A percentile compares a stretch with the other conserved stretches of the same genome.
These are phyloP conservation scores for Leishmania braziliensis DNA, from an alignment of 208 protist genomes.

Conservation along the genomic window DNA sequence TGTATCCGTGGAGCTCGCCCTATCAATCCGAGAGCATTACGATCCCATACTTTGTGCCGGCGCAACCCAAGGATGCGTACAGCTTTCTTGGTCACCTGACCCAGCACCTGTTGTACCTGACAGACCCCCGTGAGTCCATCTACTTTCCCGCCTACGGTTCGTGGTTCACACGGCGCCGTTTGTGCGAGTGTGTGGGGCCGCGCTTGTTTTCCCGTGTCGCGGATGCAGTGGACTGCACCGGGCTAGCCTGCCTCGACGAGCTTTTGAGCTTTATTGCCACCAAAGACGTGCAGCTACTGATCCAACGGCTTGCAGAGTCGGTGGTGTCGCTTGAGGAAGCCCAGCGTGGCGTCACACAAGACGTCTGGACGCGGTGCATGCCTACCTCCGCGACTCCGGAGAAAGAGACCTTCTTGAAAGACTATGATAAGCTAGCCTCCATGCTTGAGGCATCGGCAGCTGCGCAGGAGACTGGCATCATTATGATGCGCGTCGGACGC, in stretches of 20 bases:
- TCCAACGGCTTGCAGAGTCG: slow-evolving; percentile 39
- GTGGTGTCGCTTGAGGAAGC: slow-evolving; percentile 11
- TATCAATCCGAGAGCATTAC: slow-evolving; percentile 94
- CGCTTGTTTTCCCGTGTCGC: slow-evolving; percentile 87
- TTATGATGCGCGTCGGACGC: slow-evolving; percentile 64
- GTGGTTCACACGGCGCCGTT: slow-evolving; percentile 79
- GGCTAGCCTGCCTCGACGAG: slow-evolving; percentile 82
- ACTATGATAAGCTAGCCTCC: slow-evolving; percentile 44
- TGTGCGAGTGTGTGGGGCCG: slow-evolving; percentile 81
- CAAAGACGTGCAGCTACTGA: slow-evolving; percentile 82
- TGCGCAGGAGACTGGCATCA: slow-evolving; percentile 23
- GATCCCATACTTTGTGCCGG: slow-evolving; percentile 89
- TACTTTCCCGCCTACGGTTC: slow-evolving; percentile 81
- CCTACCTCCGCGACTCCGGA: slow-evolving; percentile 15
- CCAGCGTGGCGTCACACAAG: slow-evolving; percentile 11
- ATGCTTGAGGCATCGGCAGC: slow-evolving; percentile 14
- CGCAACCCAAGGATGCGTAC: slow-evolving; percentile 40
- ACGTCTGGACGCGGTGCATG: slow-evolving; percentile 30
- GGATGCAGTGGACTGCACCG: slow-evolving; percentile 76
- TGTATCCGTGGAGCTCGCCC: slow-evolving; percentile 84
- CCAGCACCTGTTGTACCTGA: slow-evolving; percentile 90
- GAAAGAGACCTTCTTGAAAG: slow-evolving; percentile 16
- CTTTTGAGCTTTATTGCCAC: slow-evolving; percentile 93
- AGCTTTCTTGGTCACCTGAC: slow-evolving; percentile 94
- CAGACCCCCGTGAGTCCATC: slow-evolving; percentile 71